Percentiles rank a stretch among this genome's conserved stretches.
Evolutionary conservation across 2,329 filamentous ascomycete genomes (phyloP).

Genomic region (Aspergillus sp.): DNA sequence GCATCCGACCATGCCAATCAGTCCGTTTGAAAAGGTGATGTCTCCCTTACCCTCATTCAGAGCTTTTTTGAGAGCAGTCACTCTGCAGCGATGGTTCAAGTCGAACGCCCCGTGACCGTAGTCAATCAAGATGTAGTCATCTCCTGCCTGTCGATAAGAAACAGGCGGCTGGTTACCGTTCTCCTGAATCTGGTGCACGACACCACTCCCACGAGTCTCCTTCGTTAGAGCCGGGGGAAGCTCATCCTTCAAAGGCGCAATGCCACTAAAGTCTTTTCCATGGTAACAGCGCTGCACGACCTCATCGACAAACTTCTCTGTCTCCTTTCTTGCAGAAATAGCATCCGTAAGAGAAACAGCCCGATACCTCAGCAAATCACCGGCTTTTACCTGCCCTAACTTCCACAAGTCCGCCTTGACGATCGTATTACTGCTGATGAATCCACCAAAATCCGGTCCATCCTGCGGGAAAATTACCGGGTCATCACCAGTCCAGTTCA

Average conservation of each 20-base stretch:
- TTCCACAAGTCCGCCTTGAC: conserved; percentile 56
- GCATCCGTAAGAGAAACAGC: conserved; percentile 49
- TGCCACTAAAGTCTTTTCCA: conserved; percentile 22
- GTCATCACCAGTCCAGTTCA: conserved; percentile 58
- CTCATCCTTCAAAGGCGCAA: conserved; percentile 25
- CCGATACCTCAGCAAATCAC: conserved; percentile 48
- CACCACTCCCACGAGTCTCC: conserved; percentile 21
- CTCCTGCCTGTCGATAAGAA: conserved; percentile 39
- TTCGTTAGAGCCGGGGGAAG: conserved; percentile 13
- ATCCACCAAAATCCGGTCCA: conserved; percentile 55
- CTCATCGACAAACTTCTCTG: conserved; percentile 40
- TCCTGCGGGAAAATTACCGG: conserved; percentile 56
- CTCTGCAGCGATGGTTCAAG: conserved; percentile 51
- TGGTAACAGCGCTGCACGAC: conserved; percentile 37
- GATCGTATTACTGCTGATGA: conserved; percentile 51
- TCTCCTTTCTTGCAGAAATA: conserved; percentile 36
- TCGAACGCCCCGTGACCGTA: conserved; percentile 52
- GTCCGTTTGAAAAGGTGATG: conserved; percentile 33
- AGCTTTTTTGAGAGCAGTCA: conserved; percentile 47
- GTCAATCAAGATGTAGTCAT: conserved; percentile 52
- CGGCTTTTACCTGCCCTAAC: conserved; percentile 55
- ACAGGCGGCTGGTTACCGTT: conserved; percentile 32
- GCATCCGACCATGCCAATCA: conserved; percentile 49
- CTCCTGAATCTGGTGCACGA: conserved; percentile 30
- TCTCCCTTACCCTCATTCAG: conserved; percentile 29